These are phyloP conservation scores for Epichloe typhina DNA, from an alignment of 2,329 filamentous ascomycete genomes.

Conservation along the genomic window DNA sequence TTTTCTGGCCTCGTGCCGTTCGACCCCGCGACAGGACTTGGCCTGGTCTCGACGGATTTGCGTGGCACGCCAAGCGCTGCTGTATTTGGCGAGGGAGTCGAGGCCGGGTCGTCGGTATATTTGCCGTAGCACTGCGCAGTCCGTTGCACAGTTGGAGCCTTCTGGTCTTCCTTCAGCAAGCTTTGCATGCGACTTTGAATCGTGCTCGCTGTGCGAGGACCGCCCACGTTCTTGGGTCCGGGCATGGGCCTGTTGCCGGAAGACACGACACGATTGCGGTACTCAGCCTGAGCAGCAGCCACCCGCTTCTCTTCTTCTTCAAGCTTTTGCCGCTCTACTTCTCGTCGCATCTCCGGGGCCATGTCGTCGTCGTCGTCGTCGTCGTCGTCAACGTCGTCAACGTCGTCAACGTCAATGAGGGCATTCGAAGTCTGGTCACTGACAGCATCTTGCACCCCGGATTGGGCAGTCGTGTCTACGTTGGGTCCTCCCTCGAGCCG, in stretches of 20 bases:
- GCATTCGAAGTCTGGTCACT: conserved; percentile 47
- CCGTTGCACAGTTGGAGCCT: conserved; percentile 39
- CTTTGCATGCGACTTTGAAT: conserved; percentile 89
- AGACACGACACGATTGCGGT: conserved; percentile 54
- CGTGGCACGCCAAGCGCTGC: conserved; percentile 32
- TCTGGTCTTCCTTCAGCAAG: conserved; percentile 66
- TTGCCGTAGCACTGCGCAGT: conserved; percentile 86
- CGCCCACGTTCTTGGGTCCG: conserved; percentile 42
- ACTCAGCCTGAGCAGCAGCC: conserved; percentile 77
- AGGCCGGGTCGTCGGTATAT: conserved; percentile 50
- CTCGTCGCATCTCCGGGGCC: conserved; percentile 77
- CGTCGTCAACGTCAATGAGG: conserved; percentile 42
- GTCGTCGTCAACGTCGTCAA: conserved; percentile 46
- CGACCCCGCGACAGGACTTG: background rate
- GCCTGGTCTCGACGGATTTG: conserved; percentile 24
- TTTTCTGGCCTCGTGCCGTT: conserved; percentile 21
- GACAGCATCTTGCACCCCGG: background rate
- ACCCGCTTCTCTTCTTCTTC: conserved; percentile 85
- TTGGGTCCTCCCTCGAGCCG: conserved; percentile 56
- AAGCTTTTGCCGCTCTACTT: conserved; percentile 70
- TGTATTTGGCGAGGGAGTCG: conserved; percentile 23
- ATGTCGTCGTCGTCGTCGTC: conserved; percentile 54
- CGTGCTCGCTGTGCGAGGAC: conserved; percentile 51
- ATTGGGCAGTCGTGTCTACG: too few relatives aligned
- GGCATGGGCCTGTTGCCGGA: conserved; percentile 25